Evolutionary conservation across 176 grass and related monocot genomes (phyloP).

Genomic region (Aegilops sharonensis): DNA sequence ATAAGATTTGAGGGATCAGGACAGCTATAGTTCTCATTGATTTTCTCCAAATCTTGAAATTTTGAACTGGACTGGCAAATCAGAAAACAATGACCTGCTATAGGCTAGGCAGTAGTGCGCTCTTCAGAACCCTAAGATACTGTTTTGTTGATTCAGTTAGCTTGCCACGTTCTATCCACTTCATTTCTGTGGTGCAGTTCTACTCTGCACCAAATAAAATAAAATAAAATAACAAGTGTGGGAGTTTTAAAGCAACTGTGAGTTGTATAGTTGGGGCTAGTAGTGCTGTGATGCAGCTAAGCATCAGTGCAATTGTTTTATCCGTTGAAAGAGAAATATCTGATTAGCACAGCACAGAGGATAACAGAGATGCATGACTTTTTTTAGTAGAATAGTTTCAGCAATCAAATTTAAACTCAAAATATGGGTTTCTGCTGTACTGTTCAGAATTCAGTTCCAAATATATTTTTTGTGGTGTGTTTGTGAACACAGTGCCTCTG

Average conservation of each 20-base stretch:
- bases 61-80: neutral
- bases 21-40: neutral
- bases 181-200: neutral
- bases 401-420: too few relatives aligned
- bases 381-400: neutral
- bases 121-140: slow-evolving; percentile 15
- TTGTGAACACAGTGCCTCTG: too few relatives aligned
- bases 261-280: slow-evolving; percentile 12
- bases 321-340: neutral
- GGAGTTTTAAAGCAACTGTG: neutral
- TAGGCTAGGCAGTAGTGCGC: neutral
- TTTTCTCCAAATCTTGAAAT: neutral
- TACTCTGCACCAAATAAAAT: slow-evolving; percentile 12
- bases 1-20: neutral
- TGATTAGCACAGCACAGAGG: neutral
- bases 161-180: slow-evolving; percentile 30
- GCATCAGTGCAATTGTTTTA: neutral
- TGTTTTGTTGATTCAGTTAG: neutral
- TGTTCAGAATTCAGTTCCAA: too few relatives aligned
- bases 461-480: too few relatives aligned
- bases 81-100: slow-evolving; percentile 26
- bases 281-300: slow-evolving; percentile 32
- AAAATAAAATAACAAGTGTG: neutral
- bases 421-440: too few relatives aligned
- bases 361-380: neutral